Base-by-base conservation (phyloP, 306 rosid genomes). In the Dalbergia oliveri region DNA sequence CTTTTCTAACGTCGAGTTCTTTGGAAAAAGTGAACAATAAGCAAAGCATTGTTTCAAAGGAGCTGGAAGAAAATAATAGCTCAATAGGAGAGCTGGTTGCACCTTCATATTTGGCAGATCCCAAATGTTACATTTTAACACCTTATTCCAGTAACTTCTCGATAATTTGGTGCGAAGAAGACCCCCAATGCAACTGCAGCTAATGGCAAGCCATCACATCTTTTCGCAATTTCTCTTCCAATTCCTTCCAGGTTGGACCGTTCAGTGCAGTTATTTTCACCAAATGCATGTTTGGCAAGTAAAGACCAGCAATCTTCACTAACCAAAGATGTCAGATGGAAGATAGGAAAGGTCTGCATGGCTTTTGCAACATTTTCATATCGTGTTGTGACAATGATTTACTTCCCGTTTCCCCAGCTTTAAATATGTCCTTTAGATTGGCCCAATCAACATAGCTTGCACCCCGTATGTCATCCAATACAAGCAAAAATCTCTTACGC, bases 271-370 rank as follows among this genome's bases (percentile, higher is more conserved):
- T 14, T 50, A 14, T 50, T 14, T 14, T n/a, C 57, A 50, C 62
- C 75, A 50, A 70, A 50, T 50, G 75, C 75, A 51, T 50, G 75
- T 15, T 50, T 33, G 7, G 75, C 44, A 51, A 70, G 45, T 51
- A 70, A 33, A 70, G 61, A 50, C 75, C 62, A 70, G 31, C 75
- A 70, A 15, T 49, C 31, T 70, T 50, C 47, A 14, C 9, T 14
- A 9, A 8, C 10, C 1, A 70, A n/a, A 26, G n/a, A 2, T 14
- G 0, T 3, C 47, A 70, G 5, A 49, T 51, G 31, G 31, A 3
- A n/a, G 31, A 50, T 31, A 14, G 75, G 75, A 47, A 49, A 50
- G 44, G 75, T 70, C 12, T 50, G 75, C 61, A 33, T 51, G 45
- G 62, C n/a, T 14, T 11, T 8, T 8, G 45, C 61, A 26, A 70